phyloP scores from a whole-genome alignment of 345 rosid genomes.

The Diplotaxis tenuifolia region DNA sequence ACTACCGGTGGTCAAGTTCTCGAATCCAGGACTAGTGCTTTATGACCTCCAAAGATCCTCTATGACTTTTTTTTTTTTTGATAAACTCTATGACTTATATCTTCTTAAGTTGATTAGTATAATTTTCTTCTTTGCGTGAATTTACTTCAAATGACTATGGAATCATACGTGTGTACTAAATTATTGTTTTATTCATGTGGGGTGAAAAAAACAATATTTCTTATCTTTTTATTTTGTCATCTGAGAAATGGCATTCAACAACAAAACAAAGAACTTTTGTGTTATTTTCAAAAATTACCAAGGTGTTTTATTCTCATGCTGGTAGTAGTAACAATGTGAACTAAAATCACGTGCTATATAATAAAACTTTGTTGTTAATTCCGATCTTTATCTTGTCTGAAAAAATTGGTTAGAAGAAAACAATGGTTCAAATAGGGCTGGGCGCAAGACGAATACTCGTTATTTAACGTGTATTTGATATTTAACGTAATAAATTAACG shows the following conservation, averaged over 20 bases:
- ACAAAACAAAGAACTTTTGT: no score
- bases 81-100: no score
- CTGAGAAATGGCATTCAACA: no score
- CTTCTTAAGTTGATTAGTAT: not conserved
- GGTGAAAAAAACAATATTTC: not conserved
- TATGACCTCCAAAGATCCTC: constrained; percentile 4
- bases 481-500: no score
- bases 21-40: not conserved
- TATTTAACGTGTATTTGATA: no score
- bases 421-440: no score
- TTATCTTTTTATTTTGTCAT: no score
- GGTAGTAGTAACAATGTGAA: not conserved
- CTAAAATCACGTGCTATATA: constrained; percentile 16
- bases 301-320: not conserved
- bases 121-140: not conserved
- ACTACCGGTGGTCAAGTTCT: constrained; percentile 17
- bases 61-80: no score
- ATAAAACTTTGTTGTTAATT: not conserved
- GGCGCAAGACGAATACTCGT: no score
- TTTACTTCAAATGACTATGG: not conserved
- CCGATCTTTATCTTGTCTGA: constrained; percentile 16
- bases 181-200: not conserved
- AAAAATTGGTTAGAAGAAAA: not conserved
- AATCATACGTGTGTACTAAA: not conserved
- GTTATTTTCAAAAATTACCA: not conserved